These are phyloP conservation scores for Trichoderma reesei DNA, from an alignment of 495 filamentous ascomycete genomes.

Conservation along the genomic window DNA sequence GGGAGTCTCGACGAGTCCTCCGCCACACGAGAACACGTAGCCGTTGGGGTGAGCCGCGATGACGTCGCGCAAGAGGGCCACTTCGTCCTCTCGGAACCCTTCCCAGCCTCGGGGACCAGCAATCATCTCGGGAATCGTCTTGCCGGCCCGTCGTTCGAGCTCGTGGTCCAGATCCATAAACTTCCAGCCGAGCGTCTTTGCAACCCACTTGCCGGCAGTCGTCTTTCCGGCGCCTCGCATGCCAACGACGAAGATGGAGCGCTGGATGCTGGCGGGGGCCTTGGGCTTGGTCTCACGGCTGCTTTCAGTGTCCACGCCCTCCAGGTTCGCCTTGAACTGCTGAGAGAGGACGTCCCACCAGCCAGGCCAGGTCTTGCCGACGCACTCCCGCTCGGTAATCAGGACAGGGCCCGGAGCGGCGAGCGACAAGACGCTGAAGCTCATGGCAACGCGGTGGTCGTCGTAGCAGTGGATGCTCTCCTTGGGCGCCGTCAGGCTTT, in stretches of 20 bases:
- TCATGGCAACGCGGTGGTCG: slow-evolving; percentile 97
- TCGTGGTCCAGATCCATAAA: slow-evolving; percentile 83
- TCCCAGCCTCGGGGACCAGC: slow-evolving; percentile 68
- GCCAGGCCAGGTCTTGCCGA: slow-evolving; percentile 98
- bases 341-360: slow-evolving; percentile 90
- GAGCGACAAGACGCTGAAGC: slow-evolving; percentile 82
- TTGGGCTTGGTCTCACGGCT: slow-evolving; percentile 30
- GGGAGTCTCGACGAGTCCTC: slow-evolving; percentile 82
- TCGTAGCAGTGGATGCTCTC: slow-evolving; percentile 87
- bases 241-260: slow-evolving; percentile 85
- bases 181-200: slow-evolving; percentile 59
- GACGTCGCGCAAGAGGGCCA: slow-evolving; percentile 59
- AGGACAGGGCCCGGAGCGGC: slow-evolving; percentile 65
- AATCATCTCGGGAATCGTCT: slow-evolving; percentile 80
- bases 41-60: slow-evolving; percentile 64
- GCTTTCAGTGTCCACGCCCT: slow-evolving; percentile 47
- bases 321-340: slow-evolving; percentile 61
- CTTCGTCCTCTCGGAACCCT: slow-evolving; percentile 74
- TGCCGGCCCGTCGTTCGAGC: slow-evolving; percentile 60
- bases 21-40: slow-evolving; percentile 86
- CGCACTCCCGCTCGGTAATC: slow-evolving; percentile 82
- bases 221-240: slow-evolving; percentile 98
- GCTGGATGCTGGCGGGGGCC: slow-evolving; percentile 27
- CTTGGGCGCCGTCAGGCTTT: slow-evolving; percentile 48
- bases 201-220: slow-evolving; percentile 79